Base-by-base conservation (phyloP, 257 asterid genomes). In the Ehretia macrophylla region DNA sequence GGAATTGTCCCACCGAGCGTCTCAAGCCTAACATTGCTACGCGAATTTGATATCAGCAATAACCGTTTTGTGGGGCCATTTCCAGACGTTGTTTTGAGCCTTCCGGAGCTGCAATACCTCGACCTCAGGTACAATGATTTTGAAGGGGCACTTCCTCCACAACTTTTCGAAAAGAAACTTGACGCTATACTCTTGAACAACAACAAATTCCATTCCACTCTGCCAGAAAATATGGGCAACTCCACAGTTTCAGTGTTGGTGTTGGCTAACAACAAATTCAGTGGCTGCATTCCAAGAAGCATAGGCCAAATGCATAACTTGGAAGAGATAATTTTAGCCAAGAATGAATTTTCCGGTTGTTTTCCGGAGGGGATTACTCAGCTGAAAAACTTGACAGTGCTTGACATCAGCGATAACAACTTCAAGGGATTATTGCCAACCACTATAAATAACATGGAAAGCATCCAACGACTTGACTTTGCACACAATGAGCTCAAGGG, bases 1-100 rank as follows among this genome's bases (percentile, higher is more conserved):
- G 99, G 99, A 8, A 63, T 92, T 17, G 63, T 92, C 5, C 99
- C 99, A 1, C 69, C 74, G 32, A 72, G 78, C 54, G 21, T 92
- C 18, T 38, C 23, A 27, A 79, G 66, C 10, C 67, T 89, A 8
- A 65, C 5, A 44, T 64, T 80, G 27, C 59, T 92, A 1, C 56
- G 69, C 59, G 99, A 92, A 86, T 47, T 88, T 23, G 99, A 92
- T 64, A 46, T 86, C 60, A 92, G 99, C 84, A 92, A 92, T 76
- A 92, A 92, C 17, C 85, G 99, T 0, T 81, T 92, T 18, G 97
- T 86, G 5, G 99, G 97, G 0, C 69, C 84, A 4, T 92, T 92
- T 57, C 98, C 98, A 0, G 56, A 75, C 20, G 86, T 72, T 14
- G 84, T 92, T 27, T 57, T 88, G 0, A 77, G 55, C 10, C 61